Percentiles rank a stretch among this genome's conserved stretches.
Evolutionary conservation across 345 rosid genomes (phyloP).

Genomic region (Gossypium arboreum): DNA sequence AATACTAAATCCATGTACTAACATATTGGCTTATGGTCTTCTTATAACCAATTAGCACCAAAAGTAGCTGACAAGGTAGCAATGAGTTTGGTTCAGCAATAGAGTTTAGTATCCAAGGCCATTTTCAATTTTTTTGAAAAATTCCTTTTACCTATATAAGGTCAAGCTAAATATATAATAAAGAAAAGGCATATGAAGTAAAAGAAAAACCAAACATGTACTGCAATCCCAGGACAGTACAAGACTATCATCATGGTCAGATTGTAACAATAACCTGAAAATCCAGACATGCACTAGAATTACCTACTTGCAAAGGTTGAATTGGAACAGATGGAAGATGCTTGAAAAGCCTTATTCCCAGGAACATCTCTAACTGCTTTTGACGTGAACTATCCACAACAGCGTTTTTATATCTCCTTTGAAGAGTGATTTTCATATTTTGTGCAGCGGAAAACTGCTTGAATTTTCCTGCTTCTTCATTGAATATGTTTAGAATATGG

Average conservation of each 20-base stretch:
- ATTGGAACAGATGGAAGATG: slow-evolving; percentile 88
- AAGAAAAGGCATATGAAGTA: background rate
- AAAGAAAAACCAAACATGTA: slow-evolving; percentile 5
- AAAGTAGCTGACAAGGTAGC: background rate
- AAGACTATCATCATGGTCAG: background rate
- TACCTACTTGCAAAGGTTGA: slow-evolving; percentile 80
- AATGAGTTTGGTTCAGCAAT: background rate
- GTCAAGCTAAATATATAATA: background rate
- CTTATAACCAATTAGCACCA: background rate
- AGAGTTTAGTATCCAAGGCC: background rate
- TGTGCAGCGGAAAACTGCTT: slow-evolving; percentile 92
- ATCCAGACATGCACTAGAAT: background rate
- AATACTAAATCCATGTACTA: background rate
- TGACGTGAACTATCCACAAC: slow-evolving; percentile 93
- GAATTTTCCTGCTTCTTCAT: slow-evolving; percentile 83
- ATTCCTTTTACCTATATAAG: background rate
- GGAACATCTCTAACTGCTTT: slow-evolving; percentile 95
- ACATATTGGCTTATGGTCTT: slow-evolving; percentile 1
- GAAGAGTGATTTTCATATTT: slow-evolving; percentile 83
- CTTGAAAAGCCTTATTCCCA: slow-evolving; percentile 91
- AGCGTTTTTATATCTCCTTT: slow-evolving; percentile 89
- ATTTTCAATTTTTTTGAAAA: background rate
- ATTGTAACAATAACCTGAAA: background rate
- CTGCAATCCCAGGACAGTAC: background rate
- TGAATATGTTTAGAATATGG: slow-evolving; percentile 92